A percentile compares a stretch with the other conserved stretches of the same genome.
These are phyloP conservation scores for Haplosporangium sp. DNA, from an alignment of 371 early-diverging fungal genomes.

Conservation along the genomic window DNA sequence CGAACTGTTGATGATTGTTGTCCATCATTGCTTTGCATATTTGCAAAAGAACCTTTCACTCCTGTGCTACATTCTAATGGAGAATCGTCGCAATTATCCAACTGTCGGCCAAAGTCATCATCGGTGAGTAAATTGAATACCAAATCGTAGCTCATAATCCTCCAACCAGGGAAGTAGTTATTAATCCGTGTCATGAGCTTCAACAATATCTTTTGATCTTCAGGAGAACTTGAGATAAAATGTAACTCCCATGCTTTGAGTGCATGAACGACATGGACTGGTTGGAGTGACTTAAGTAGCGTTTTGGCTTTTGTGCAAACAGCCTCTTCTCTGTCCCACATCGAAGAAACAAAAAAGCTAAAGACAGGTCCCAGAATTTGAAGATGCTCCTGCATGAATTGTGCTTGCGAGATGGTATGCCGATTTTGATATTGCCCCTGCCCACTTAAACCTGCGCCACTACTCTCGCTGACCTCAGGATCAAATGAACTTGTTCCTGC, in stretches of 20 bases:
- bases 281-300: constrained; percentile 40
- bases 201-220: constrained; percentile 30
- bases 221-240: constrained; percentile 34
- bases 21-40: neutral
- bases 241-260: constrained; percentile 54
- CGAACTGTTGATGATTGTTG: neutral
- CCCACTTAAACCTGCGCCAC: constrained; percentile 18
- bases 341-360: constrained; percentile 47
- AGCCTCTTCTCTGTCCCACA: constrained; percentile 56
- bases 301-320: constrained; percentile 51
- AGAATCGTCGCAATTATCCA: constrained; percentile 1
- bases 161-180: constrained; percentile 53
- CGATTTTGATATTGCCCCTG: neutral
- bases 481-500: constrained; percentile 15
- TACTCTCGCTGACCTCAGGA: constrained; percentile 12
- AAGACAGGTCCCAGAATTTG: constrained; percentile 45
- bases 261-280: constrained; percentile 42
- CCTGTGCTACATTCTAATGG: neutral
- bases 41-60: neutral
- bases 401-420: neutral
- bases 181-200: constrained; percentile 48
- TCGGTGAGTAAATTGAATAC: constrained; percentile 39
- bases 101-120: constrained; percentile 25
- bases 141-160: constrained; percentile 47
- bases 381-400: constrained; percentile 38